Evolutionary conservation across 202 grass and related monocot genomes (phyloP).

Genomic region (Alloteropsis angusta): DNA sequence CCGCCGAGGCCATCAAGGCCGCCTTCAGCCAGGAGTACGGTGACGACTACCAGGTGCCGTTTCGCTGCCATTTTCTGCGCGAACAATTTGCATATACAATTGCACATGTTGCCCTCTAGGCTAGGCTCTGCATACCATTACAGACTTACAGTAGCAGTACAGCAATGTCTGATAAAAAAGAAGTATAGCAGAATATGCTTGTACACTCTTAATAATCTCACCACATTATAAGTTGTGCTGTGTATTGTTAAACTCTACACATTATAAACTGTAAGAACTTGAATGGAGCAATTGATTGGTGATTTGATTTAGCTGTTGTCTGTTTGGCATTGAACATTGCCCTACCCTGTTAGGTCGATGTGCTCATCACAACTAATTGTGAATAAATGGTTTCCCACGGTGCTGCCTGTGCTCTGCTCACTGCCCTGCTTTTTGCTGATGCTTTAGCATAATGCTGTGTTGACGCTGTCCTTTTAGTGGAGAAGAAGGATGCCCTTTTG

Average conservation of each 20-base stretch:
- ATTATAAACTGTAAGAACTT: background rate
- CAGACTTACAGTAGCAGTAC: background rate
- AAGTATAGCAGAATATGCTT: background rate
- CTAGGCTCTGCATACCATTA: background rate
- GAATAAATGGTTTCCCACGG: background rate
- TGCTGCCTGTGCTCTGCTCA: background rate
- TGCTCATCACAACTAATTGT: background rate
- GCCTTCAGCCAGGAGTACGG: constrained; percentile 79
- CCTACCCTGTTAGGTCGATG: background rate
- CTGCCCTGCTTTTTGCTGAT: background rate
- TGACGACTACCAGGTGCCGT: constrained; percentile 60
- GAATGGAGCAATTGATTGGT: background rate
- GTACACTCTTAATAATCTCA: background rate
- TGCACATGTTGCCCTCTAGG: background rate
- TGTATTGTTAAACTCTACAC: background rate
- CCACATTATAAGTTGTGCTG: background rate
- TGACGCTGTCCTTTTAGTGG: background rate
- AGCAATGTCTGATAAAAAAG: no score
- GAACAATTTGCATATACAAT: background rate
- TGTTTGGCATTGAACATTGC: background rate
- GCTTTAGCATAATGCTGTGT: constrained; percentile 9
- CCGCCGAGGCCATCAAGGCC: constrained; percentile 86
- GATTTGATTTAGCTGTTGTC: background rate
- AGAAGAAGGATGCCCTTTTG: background rate
- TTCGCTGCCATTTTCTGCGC: background rate